Evolutionary conservation across 2,329 filamentous ascomycete species (phyloP), one percentile per base, ranked within the genome.

Genomic region (Penicillium vulpinum): DNA sequence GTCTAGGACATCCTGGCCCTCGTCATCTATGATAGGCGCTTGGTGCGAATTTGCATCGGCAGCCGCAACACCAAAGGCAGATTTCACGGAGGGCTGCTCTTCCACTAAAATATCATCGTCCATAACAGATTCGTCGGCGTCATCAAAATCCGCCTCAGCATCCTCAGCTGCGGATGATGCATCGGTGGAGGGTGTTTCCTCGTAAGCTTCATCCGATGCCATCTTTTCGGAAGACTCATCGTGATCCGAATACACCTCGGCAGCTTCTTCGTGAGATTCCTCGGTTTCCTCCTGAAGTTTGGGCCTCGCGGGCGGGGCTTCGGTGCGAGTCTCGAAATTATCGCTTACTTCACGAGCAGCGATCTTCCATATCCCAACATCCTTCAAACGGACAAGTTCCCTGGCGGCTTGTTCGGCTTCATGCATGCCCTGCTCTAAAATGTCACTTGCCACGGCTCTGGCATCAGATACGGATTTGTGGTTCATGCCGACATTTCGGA

Each of bases 321-420:
- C 70, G 16, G 78, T 78, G 49, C 87, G 87, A 44, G 84, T 86
- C 46, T 88, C 87, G 67, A 96, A 97, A 70, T 96, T 87, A 50
- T 94, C 87, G 13, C 85, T 88, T 2, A 83, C 78, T 71, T 97
- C 93, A 35, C 82, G 78, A 8, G 90, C 87, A 36, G 82, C 80
- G 39, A 96, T 84, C 78, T 97, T 97, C 88, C 89, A 95, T 58
- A 82, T 83, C 8, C 89, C 90, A 56, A 94, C 89, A 62, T 92
- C 86, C 81, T 94, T 96, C 31, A 99, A 80, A 40, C 88, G 83
- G 33, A 81, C 82, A 26, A 99, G 82, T 71, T 97, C 91, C 67
- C 86, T 87, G 16, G 92, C 93, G 18, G 92, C 88, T 31, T 85
- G 78, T 57, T 91, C 87, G 5, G 94, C 92, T 58, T 90, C 79